These are phyloP conservation scores for Lepiota brunneoincarnata DNA, from an alignment of 768 basidiomycete genomes.

Conservation along the genomic window DNA sequence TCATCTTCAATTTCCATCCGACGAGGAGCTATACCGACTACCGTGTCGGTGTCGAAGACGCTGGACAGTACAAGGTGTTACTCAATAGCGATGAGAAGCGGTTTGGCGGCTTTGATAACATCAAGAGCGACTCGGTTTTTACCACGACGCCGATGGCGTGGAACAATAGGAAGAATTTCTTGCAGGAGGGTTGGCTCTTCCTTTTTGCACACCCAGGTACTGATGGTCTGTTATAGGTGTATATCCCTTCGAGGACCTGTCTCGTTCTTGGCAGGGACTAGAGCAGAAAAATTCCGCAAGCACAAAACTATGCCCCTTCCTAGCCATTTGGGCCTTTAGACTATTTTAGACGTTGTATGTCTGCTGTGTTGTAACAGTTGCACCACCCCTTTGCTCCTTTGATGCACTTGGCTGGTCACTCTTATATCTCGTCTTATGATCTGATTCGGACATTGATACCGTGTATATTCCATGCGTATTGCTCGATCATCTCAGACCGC, in stretches of 20 bases:
- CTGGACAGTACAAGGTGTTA: slow-evolving; percentile 82
- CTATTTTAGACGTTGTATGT: not conserved
- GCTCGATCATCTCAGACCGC: not conserved
- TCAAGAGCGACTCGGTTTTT: slow-evolving; percentile 59
- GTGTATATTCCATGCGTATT: not conserved
- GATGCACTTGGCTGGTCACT: not conserved
- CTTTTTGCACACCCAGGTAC: not conserved
- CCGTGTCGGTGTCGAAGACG: slow-evolving; percentile 81
- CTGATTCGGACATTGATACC: not conserved
- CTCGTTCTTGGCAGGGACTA: slow-evolving; percentile 55
- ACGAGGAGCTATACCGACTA: slow-evolving; percentile 91
- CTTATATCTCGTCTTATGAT: not conserved
- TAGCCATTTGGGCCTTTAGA: not conserved
- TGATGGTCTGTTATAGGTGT: slow-evolving; percentile 44
- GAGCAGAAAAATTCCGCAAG: not conserved
- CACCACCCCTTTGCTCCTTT: not conserved
- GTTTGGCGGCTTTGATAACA: slow-evolving; percentile 90
- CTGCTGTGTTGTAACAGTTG: not conserved
- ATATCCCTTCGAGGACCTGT: slow-evolving; percentile 65
- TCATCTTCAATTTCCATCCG: slow-evolving; percentile 97
- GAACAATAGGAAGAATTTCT: slow-evolving; percentile 89
- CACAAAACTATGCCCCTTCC: not conserved
- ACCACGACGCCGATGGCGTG: slow-evolving; percentile 86
- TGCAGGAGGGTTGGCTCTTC: slow-evolving; percentile 55
- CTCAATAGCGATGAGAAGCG: slow-evolving; percentile 82